A percentile compares a stretch with the other conserved stretches of the same genome.
phyloP scores from a whole-genome alignment of 108 stramenopile genomes.

The Stephanodiscus minutulus region DNA sequence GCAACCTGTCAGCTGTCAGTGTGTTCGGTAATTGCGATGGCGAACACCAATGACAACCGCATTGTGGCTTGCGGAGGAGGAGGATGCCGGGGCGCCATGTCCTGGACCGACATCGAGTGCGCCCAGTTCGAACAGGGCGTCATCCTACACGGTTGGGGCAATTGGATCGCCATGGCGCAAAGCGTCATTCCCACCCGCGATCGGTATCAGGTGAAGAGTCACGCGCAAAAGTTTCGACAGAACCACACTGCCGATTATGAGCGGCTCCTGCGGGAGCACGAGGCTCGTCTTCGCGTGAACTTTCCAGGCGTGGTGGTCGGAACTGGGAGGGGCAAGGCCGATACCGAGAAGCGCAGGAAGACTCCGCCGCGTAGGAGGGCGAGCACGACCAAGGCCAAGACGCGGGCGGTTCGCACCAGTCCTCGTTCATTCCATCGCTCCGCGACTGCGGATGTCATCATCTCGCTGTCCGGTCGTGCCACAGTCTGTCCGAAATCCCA shows the following conservation, averaged over 20 bases:
- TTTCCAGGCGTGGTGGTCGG: background rate
- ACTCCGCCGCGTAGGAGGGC: constrained; percentile 1
- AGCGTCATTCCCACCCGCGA: constrained; percentile 1
- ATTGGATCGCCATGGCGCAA: background rate
- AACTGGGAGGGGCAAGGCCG: background rate
- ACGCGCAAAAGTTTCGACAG: constrained; percentile 4
- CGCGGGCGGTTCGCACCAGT: background rate
- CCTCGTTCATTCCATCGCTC: background rate
- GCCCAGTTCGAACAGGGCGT: constrained; percentile 11
- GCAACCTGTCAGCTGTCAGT: too few relatives aligned
- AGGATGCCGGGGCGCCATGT: background rate
- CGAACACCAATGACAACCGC: background rate
- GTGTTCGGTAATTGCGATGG: too few relatives aligned
- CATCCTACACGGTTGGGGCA: constrained; percentile 5
- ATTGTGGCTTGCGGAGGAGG: background rate
- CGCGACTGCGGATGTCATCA: background rate
- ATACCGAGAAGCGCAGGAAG: constrained; percentile 1
- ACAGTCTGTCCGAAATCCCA: background rate
- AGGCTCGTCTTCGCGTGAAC: background rate
- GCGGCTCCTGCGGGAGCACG: background rate
- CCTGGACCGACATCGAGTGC: background rate
- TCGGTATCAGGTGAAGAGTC: constrained; percentile 8
- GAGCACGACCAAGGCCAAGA: constrained; percentile 1
- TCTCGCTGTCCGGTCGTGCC: background rate
- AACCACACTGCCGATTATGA: background rate